Evolutionary conservation across 2,329 filamentous ascomycete genomes (phyloP).

Genomic region (Colletotrichum lentis): DNA sequence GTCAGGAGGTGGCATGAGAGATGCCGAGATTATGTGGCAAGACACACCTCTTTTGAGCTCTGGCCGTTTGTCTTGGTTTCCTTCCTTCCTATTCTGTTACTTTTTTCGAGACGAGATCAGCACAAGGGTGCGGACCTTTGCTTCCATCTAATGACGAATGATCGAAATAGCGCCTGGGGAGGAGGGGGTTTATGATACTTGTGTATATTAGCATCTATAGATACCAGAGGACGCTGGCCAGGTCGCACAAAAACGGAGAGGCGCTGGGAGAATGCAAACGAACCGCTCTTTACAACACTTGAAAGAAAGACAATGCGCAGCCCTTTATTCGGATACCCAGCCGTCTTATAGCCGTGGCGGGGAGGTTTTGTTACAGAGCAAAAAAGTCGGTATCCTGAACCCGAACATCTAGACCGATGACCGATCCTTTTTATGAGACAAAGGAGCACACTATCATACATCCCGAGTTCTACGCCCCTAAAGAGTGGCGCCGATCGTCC

Average conservation of each 20-base stretch:
- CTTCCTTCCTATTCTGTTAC: slow-evolving; percentile 8
- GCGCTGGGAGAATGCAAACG: not conserved
- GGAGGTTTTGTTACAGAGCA: not conserved
- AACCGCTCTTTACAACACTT: not conserved
- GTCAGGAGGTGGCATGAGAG: slow-evolving; percentile 3
- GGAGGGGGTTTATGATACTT: slow-evolving; percentile 2
- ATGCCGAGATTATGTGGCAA: not conserved
- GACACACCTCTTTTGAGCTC: not conserved
- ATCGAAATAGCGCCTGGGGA: slow-evolving; percentile 11
- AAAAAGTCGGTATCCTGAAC: slow-evolving; percentile 8
- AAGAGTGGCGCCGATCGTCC: not conserved
- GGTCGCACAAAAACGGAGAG: slow-evolving; percentile 12
- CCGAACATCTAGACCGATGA: slow-evolving; percentile 10
- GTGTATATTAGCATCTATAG: slow-evolving; percentile 38
- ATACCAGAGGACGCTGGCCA: slow-evolving; percentile 29
- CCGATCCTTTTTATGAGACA: slow-evolving; percentile 7
- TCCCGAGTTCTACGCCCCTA: not conserved
- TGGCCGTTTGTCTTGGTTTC: not conserved
- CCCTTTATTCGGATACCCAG: not conserved
- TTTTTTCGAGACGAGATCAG: slow-evolving; percentile 9
- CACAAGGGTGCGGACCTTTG: slow-evolving; percentile 10
- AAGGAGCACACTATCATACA: slow-evolving; percentile 32
- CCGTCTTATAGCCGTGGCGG: not conserved
- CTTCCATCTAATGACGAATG: slow-evolving; percentile 25
- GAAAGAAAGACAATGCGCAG: not conserved